phyloP scores from a whole-genome alignment of 1,284 basidiomycete species.

The Leccinum glutinopallens region DNA sequence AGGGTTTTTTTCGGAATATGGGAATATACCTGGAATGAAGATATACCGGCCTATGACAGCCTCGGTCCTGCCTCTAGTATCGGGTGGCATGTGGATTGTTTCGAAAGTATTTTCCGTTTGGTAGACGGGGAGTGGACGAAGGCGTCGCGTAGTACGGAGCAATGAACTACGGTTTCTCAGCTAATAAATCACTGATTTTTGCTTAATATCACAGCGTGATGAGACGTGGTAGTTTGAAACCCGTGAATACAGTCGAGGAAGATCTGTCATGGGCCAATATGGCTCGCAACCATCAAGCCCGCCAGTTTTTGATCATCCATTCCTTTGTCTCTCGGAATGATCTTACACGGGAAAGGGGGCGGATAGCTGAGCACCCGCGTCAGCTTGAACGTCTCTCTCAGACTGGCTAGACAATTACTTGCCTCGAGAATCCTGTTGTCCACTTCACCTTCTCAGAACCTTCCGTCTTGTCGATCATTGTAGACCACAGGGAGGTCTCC shows the following conservation, averaged over 20 bases:
- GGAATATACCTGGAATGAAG: background rate
- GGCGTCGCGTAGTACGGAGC: background rate
- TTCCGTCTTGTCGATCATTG: background rate
- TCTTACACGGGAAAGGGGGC: background rate
- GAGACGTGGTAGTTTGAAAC: no score
- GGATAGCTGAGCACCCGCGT: background rate
- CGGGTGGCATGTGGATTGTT: background rate
- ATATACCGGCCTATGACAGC: background rate
- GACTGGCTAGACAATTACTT: background rate
- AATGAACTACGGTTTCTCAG: background rate
- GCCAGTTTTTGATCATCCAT: background rate
- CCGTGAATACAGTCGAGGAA: background rate
- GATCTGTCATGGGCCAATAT: background rate
- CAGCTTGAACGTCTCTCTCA: background rate
- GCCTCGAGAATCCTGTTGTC: background rate
- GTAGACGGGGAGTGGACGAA: background rate
- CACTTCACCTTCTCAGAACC: background rate
- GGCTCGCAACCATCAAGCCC: background rate
- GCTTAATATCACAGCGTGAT: background rate
- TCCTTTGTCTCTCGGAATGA: background rate
- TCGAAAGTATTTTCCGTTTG: background rate
- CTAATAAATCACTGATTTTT: background rate
- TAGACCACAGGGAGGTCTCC: no score
- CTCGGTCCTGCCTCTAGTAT: background rate
- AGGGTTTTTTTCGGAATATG: background rate